phyloP scores from a whole-genome alignment of 1,139 yeast genomes.

The Williopsis jadinii region DNA sequence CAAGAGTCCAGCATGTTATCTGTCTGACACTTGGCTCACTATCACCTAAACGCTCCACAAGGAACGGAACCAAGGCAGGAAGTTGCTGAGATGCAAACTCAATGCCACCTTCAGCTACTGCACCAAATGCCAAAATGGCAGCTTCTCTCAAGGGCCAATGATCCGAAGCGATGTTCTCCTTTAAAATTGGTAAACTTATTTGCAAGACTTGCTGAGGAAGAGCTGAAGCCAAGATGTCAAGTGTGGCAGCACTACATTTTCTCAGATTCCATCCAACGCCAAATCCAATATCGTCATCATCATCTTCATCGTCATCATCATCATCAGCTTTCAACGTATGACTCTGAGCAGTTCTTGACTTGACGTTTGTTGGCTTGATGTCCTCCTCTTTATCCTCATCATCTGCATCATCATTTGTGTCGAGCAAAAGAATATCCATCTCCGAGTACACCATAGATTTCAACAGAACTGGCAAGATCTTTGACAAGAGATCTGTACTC shows the following conservation, averaged over 20 bases:
- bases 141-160: conserved; percentile 93
- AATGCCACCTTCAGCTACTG: conserved; percentile 84
- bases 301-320: conserved; percentile 59
- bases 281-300: conserved; percentile 54
- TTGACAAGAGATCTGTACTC: conserved; percentile 49
- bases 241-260: conserved; percentile 90
- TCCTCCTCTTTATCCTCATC: conserved; percentile 90
- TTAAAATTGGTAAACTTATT: conserved; percentile 67
- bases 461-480: conserved; percentile 68
- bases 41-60: conserved; percentile 74
- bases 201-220: conserved; percentile 64
- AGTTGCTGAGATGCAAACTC: conserved; percentile 65
- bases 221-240: conserved; percentile 69
- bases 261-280: conserved; percentile 83
- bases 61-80: conserved; percentile 76
- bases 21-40: conserved; percentile 81
- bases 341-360: conserved; percentile 57
- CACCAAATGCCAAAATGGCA: conserved; percentile 90
- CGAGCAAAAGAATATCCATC: conserved; percentile 67
- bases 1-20: conserved; percentile 92
- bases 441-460: conserved; percentile 85
- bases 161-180: conserved; percentile 56
- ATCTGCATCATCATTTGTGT: conserved; percentile 66
- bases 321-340: conserved; percentile 42
- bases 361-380: conserved; percentile 70